Base-by-base conservation (phyloP, 441 rosid species). In the Raphanus hybrid region DNA sequence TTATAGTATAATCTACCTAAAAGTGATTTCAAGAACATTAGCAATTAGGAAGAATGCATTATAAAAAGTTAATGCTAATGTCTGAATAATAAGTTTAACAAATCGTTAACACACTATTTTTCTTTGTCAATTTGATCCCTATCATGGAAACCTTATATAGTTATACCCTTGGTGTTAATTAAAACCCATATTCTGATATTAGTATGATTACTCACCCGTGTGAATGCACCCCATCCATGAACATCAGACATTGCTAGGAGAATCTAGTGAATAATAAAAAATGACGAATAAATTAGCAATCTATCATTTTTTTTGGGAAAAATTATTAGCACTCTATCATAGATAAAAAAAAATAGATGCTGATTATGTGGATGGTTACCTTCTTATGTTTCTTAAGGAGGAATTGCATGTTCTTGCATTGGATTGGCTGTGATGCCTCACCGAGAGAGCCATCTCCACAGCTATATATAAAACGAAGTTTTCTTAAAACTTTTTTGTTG, bases 221-320 rank as follows among this genome's bases (percentile, higher is more conserved):
- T 76, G 77, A 90, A 95, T 64, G 98, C 99, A 78, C 99, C 98
- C 98, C 99, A 95, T 73, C 99, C 99, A 26, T 96, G 92, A 82
- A 89, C 86, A 67, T 87, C 90, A 75, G 99, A 95, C 70, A 82
- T 88, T 61, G 86, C 92, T 84, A 92, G 34, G 71, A 91, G 87
- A 78, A 91, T 90, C 98, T 95, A 88, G 75, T 71, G 70, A 79
- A 76, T 63, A 81, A 74, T 45, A 35, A 68, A n/a, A 57, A 74
- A 23, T 4, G 11, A 70, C 3, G 6, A 14, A 64, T 29, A 14
- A 61, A 27, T 2, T 12, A 20, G 37, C 9, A 9, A 0, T 29
- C 4, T 29, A 29, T 29, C 34, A 3, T 3, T 29, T 29, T n/a
- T 27, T 29, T 29, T 29, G 4, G 4, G 34, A 29, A 5, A 29